phyloP scores from a whole-genome alignment of 1,139 yeast genomes.

The Hyphopichia burtonii region DNA sequence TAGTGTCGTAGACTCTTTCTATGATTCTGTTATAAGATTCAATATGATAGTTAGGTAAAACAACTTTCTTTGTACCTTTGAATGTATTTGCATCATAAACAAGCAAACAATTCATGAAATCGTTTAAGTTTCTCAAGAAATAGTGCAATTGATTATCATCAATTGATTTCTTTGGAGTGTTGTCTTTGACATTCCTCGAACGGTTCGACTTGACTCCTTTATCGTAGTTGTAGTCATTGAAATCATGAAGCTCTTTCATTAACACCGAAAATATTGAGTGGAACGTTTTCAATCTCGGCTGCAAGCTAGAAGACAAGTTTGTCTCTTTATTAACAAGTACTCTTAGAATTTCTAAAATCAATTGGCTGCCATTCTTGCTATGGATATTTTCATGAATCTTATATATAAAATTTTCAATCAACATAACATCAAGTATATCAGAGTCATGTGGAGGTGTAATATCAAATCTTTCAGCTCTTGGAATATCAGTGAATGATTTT shows the following conservation, averaged over 20 bases:
- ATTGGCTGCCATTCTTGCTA: constrained; percentile 16
- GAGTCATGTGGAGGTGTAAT: constrained; percentile 5
- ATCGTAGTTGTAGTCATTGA: constrained; percentile 32
- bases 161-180: constrained; percentile 23
- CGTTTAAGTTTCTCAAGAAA: constrained; percentile 13
- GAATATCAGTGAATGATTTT: not conserved
- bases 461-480: not conserved
- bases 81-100: constrained; percentile 15
- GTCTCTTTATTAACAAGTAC: constrained; percentile 18
- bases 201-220: constrained; percentile 12
- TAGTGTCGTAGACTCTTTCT: constrained; percentile 19
- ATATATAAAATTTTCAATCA: constrained; percentile 35
- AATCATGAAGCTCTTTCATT: constrained; percentile 34
- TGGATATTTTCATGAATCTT: constrained; percentile 27
- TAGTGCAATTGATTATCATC: constrained; percentile 21
- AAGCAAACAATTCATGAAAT: constrained; percentile 21
- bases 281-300: constrained; percentile 25
- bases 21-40: constrained; percentile 26
- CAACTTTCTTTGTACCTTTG: constrained; percentile 12
- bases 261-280: constrained; percentile 31
- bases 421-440: constrained; percentile 20
- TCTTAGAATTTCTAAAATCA: constrained; percentile 23
- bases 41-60: constrained; percentile 20
- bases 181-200: constrained; percentile 14
- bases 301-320: constrained; percentile 15